Evolutionary conservation across 2,329 filamentous ascomycete species (phyloP).

Genomic region (Lachnellula arida): DNA sequence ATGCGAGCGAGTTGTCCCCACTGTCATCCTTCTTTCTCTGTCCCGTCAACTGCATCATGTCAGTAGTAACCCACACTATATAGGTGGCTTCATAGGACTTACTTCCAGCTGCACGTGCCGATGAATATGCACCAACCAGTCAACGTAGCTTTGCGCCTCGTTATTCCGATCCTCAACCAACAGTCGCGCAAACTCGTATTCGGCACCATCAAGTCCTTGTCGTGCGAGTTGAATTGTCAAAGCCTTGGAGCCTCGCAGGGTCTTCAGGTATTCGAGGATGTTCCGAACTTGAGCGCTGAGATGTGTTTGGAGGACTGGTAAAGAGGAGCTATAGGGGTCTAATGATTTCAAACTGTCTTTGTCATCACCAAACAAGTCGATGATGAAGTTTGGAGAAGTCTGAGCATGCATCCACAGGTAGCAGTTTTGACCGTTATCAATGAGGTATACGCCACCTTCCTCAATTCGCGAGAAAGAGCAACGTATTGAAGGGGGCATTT

Average conservation of each 20-base stretch:
- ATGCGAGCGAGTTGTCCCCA: conserved; percentile 43
- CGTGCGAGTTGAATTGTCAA: conserved; percentile 84
- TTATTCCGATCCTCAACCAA: conserved; percentile 94
- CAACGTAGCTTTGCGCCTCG: conserved; percentile 95
- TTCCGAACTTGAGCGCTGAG: conserved; percentile 94
- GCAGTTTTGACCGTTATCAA: conserved; percentile 91
- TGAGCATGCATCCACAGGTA: conserved; percentile 90
- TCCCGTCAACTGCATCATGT: conserved; percentile 51
- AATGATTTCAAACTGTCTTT: conserved; percentile 67
- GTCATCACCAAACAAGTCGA: conserved; percentile 82
- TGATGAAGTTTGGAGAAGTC: conserved; percentile 85
- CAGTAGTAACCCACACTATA: conserved; percentile 2
- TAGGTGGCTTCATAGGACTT: conserved; percentile 30
- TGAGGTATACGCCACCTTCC: conserved; percentile 86
- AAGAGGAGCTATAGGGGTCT: conserved; percentile 72
- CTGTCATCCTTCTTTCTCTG: conserved; percentile 67
- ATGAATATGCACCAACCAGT: conserved; percentile 96
- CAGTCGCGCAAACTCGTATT: conserved; percentile 91
- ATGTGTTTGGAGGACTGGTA: conserved; percentile 85
- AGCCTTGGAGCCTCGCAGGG: conserved; percentile 78
- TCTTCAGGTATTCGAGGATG: conserved; percentile 79
- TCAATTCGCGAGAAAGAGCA: conserved; percentile 85
- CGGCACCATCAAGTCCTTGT: conserved; percentile 88
- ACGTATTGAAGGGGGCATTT: conserved; percentile 74
- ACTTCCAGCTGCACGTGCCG: conserved; percentile 88